These are phyloP conservation scores for Erucastrum elatum DNA, from an alignment of 345 rosid species.

Conservation along the genomic window DNA sequence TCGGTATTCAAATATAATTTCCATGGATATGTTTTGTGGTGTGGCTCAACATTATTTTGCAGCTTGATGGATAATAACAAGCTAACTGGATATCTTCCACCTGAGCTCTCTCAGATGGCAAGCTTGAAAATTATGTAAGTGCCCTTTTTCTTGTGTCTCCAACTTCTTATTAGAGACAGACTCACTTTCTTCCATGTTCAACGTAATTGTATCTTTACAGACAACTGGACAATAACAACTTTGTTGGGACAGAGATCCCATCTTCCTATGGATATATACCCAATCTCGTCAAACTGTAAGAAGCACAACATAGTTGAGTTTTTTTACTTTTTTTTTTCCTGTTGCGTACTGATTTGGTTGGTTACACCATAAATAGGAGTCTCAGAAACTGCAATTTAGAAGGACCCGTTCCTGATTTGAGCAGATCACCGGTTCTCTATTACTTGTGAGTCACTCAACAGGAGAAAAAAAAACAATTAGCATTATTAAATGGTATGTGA, in stretches of 20 bases:
- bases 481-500: not conserved
- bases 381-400: slow-evolving; percentile 55
- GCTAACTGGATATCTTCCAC: slow-evolving; percentile 48
- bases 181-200: not conserved
- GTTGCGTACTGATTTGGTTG: slow-evolving; percentile 1
- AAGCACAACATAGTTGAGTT: not conserved
- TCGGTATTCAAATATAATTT: not conserved
- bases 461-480: not conserved
- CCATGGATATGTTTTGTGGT: not conserved
- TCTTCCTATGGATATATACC: slow-evolving; percentile 43
- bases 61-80: slow-evolving; percentile 56
- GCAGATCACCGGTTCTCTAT: slow-evolving; percentile 37
- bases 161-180: not conserved
- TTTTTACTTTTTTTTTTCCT: too few relatives aligned
- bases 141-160: not conserved
- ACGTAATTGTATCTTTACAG: slow-evolving; percentile 35
- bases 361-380: slow-evolving; percentile 41
- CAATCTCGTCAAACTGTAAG: slow-evolving; percentile 47
- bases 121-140: slow-evolving; percentile 44
- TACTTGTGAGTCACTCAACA: slow-evolving; percentile 44
- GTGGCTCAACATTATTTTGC: slow-evolving; percentile 6
- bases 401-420: slow-evolving; percentile 58
- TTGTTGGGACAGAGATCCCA: slow-evolving; percentile 46
- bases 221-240: slow-evolving; percentile 50
- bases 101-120: slow-evolving; percentile 44